Conservation (phyloP, 768 basidiomycete species). For the Saitozyma sp. region DNA sequence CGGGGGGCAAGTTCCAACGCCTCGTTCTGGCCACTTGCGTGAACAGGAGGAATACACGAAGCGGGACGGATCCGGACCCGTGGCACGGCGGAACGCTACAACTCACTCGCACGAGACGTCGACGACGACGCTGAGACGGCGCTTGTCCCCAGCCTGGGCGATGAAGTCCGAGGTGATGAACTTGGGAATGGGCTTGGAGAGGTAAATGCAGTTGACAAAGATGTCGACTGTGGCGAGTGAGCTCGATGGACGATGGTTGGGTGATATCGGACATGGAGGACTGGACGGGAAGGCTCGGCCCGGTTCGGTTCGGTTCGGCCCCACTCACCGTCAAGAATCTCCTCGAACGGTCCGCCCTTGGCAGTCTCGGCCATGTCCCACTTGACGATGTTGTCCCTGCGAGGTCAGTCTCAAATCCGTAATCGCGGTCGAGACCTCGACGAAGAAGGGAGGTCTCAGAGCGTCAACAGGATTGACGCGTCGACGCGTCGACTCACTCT, state of each 20-base stretch:
- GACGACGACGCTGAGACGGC: slow-evolving; percentile 78
- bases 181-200: slow-evolving; percentile 59
- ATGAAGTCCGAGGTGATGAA: slow-evolving; percentile 60
- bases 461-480: neutral
- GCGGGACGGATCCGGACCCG: neutral
- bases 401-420: slow-evolving; percentile 5
- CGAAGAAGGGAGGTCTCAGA: too few species aligned
- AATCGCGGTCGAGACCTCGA: too few species aligned
- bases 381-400: slow-evolving; percentile 87
- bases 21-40: too few species aligned
- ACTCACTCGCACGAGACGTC: slow-evolving; percentile 89
- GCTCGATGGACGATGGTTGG: slow-evolving; percentile 2
- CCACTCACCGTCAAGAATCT: slow-evolving; percentile 72
- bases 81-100: neutral
- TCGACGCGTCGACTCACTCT: slow-evolving; percentile 63
- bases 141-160: slow-evolving; percentile 64
- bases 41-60: too few species aligned
- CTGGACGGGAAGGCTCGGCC: too few species aligned
- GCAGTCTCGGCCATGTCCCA: slow-evolving; percentile 98
- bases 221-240: slow-evolving; percentile 67
- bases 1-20: too few species aligned
- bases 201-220: slow-evolving; percentile 99
- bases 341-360: slow-evolving; percentile 92
- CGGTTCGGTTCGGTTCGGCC: too few species aligned
- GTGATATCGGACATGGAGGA: too few species aligned